Evolutionary conservation across 2,329 filamentous ascomycete genomes (phyloP), one percentile per base, ranked within the genome.

Genomic region (Corinectria fuckeliana): DNA sequence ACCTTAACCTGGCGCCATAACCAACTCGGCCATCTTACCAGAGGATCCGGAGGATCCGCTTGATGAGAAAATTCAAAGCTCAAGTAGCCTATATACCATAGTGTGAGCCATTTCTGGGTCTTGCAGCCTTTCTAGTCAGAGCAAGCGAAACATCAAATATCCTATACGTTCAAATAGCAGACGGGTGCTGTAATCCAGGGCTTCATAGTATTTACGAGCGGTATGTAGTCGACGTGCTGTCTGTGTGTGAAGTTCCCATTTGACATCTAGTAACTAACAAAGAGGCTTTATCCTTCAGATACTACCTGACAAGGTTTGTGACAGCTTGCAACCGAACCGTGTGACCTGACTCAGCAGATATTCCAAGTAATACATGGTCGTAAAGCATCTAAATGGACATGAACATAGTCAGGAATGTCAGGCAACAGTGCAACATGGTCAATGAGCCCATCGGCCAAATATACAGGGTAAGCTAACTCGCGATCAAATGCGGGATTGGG

Each of bases 1-100:
- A 62, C 61, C 61, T 64, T 64, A 64, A 64, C 61, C 61, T 64
- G 61, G 39, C 62, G 62, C 62, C 62, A 64, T 64, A 64, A 64
- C 62, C 62, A 64, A 64, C 62, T 64, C 62, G 62, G 62, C 62
- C 62, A 64, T 64, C 60, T 64, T 57, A 63, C 62, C 62, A 25
- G 38, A 48, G 25, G 42, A 26, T 52, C 30, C 47, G n/a, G 30
- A 20, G 48, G 61, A 62, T 39, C 61, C 61, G 56, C 61, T 62
- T 60, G 55, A 53, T 60, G 52, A 14, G 4, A 7, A 26, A 13
- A 5, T 8, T 2, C n/a, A n/a, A 50, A 57, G 47, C 26, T n/a
- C 38, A 58, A 49, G 36, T 28, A 23, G 18, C 20, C 20, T 51
- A 60, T 62, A 60, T 55, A 34, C 32, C 48, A n/a, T 13, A 7